Base-by-base conservation (phyloP, 2,329 filamentous ascomycete species). In the Fonsecaea nubica region DNA sequence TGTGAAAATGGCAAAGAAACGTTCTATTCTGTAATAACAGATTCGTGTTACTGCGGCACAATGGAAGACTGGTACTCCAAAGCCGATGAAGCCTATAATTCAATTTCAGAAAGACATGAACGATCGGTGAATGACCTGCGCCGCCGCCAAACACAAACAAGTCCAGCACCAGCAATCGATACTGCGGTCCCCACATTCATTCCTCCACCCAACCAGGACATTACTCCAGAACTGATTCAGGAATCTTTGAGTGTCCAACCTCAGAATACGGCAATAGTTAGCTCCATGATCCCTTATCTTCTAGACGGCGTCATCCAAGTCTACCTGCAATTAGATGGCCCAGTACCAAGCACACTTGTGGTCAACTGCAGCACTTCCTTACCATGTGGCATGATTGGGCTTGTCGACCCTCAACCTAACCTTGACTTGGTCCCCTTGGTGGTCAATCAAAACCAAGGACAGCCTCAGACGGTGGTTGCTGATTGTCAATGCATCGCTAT, bases 401-500 rank as follows among this genome's bases (percentile, higher is more conserved):
- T 63, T 30, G 42, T 18, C 15, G 53, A 68, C 30, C 59, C 64
- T 56, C 58, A 72, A 42, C 69, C 70, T 13, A 65, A 71, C 36
- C 38, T 73, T 53, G 66, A 63, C 38, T 52, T 73, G 35, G 67
- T 70, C n/a, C 72, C 72, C 8, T 60, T 67, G 45, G 45, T 66
- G 30, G 65, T 72, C 18, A 55, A 68, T n/a, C 65, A 71, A 63
- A 65, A 67, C 9, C 60, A 68, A 53, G 65, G 63, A 36, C 66
- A 65, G 32, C 54, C 64, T 60, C 62, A 70, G 53, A 62, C 65
- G n/a, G 54, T 58, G 25, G 50, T 70, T 58, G 65, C 69, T 25
- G 70, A 72, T 57, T 72, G 71, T 63, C 48, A 65, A 45, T 64
- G 70, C 64, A 69, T 73, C 25, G 72, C 72, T 35, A 66, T 71